A percentile compares a stretch with the other conserved stretches of the same genome.
Conservation (phyloP, 108 stramenopile species). For the Cylindrotheca closterium region DNA sequence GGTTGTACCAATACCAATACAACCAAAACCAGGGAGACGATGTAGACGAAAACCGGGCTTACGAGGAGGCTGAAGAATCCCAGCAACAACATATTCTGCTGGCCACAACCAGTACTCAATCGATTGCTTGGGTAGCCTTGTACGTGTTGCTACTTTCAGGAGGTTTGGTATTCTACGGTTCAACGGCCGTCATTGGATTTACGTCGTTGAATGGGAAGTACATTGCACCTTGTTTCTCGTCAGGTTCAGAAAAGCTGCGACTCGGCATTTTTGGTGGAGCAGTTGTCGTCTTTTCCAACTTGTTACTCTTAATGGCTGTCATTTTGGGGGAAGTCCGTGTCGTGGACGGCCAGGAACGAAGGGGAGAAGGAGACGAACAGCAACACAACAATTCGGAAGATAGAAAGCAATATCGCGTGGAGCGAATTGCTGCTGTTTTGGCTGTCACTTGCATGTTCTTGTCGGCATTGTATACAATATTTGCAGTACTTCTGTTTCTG, state of each 20-base stretch:
- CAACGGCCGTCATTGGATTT: conserved; percentile 79
- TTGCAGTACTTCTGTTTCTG: conserved; percentile 61
- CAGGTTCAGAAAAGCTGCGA: conserved; percentile 47
- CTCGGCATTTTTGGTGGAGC: conserved; percentile 81
- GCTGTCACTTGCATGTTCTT: conserved; percentile 80
- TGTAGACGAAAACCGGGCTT: conserved; percentile 30
- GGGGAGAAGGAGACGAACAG: conserved; percentile 10
- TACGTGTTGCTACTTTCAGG: conserved; percentile 68
- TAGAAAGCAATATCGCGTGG: conserved; percentile 61
- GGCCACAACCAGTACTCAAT: conserved; percentile 46
- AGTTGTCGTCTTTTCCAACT: conserved; percentile 78
- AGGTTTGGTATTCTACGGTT: conserved; percentile 67
- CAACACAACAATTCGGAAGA: conserved; percentile 33
- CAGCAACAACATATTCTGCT: conserved; percentile 33
- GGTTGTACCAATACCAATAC: conserved; percentile 37
- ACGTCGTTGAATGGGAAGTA: conserved; percentile 77
- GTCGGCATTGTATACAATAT: conserved; percentile 68
- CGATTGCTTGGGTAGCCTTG: conserved; percentile 68
- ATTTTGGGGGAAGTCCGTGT: conserved; percentile 85
- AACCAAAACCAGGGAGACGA: conserved; percentile 37
- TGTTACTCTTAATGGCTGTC: conserved; percentile 74
- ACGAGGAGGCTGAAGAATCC: conserved; percentile 34
- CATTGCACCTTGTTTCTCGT: conserved; percentile 76
- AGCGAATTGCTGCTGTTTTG: conserved; percentile 73
- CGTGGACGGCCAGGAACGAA: conserved; percentile 9